Conservation (phyloP, 495 filamentous ascomycete genomes). For the Recurvomyces mirabilis region DNA sequence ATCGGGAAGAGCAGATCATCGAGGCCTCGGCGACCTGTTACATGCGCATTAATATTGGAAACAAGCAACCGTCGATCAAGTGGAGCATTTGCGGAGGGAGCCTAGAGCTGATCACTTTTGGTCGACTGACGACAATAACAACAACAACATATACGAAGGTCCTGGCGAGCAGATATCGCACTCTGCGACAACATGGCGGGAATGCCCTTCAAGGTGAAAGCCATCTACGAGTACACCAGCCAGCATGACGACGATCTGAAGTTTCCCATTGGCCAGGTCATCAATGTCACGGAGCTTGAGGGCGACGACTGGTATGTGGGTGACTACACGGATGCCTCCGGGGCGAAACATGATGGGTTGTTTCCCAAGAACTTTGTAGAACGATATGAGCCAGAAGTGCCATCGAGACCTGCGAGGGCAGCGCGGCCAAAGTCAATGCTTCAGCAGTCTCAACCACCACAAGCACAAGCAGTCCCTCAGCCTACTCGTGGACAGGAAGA, state of each 20-base stretch:
- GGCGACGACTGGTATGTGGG: constrained; percentile 93
- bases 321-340: constrained; percentile 67
- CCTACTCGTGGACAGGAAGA: too few species aligned
- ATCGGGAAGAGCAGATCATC: too few species aligned
- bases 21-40: too few species aligned
- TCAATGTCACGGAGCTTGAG: constrained; percentile 85
- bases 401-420: constrained; percentile 66
- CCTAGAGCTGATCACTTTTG: too few species aligned
- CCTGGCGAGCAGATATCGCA: too few species aligned
- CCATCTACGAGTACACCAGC: constrained; percentile 85
- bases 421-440: constrained; percentile 63
- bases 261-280: constrained; percentile 74
- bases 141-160: too few species aligned
- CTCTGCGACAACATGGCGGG: constrained; percentile 51
- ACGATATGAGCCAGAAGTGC: constrained; percentile 79
- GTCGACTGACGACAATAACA: too few species aligned
- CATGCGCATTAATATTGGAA: too few species aligned
- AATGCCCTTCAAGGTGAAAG: constrained; percentile 85
- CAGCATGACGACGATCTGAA: constrained; percentile 86
- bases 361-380: constrained; percentile 98
- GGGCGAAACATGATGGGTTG: constrained; percentile 69
- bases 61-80: too few species aligned
- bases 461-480: constrained; percentile 10
- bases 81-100: too few species aligned
- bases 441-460: constrained; percentile 26